phyloP scores from a whole-genome alignment of 2,329 filamentous ascomycete species.

The Fusarium paranaense region DNA sequence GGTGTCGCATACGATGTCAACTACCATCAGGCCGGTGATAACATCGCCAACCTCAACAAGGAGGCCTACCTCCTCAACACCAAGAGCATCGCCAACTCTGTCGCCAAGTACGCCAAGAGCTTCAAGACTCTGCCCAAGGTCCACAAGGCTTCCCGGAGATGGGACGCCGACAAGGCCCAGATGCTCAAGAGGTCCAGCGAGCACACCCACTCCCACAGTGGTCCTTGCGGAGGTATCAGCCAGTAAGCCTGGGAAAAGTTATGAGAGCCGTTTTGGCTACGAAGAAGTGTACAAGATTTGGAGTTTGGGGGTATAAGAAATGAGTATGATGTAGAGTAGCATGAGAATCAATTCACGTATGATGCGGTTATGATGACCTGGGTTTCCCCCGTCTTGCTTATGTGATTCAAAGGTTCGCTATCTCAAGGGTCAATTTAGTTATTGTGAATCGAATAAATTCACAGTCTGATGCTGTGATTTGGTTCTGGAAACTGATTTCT shows the following conservation, averaged over 20 bases:
- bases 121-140: slow-evolving; percentile 50
- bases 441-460: too few relatives aligned
- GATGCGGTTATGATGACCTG: not conserved
- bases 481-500: too few relatives aligned
- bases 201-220: slow-evolving; percentile 44
- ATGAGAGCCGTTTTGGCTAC: not conserved
- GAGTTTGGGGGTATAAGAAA: not conserved
- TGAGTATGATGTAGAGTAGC: slow-evolving; percentile 6
- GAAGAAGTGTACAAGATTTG: not conserved
- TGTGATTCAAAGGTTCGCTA: not conserved
- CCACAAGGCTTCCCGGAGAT: slow-evolving; percentile 44
- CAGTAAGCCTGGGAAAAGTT: not conserved
- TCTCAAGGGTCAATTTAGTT: too few relatives aligned
- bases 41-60: slow-evolving; percentile 52
- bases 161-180: slow-evolving; percentile 46
- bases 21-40: slow-evolving; percentile 60
- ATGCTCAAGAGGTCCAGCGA: slow-evolving; percentile 42
- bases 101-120: slow-evolving; percentile 55
- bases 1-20: slow-evolving; percentile 60
- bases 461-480: too few relatives aligned
- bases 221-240: slow-evolving; percentile 44
- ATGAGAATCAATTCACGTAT: not conserved
- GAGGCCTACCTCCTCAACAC: slow-evolving; percentile 60
- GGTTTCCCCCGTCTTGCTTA: not conserved
- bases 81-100: slow-evolving; percentile 55